Conservation (phyloP, 2,329 filamentous ascomycete genomes). For the Sarocladium strictum region DNA sequence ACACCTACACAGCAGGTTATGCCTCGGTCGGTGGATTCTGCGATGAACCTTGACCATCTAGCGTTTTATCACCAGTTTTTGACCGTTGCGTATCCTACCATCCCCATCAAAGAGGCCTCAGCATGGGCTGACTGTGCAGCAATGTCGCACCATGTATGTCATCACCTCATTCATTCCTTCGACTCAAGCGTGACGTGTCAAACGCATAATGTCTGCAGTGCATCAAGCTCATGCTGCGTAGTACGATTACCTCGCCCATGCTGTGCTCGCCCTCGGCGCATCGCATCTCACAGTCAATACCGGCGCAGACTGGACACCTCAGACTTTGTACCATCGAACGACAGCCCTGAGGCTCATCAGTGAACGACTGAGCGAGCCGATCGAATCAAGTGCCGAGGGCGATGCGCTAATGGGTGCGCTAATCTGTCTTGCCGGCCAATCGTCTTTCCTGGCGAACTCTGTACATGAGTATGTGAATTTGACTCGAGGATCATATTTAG, state of each 20-base stretch:
- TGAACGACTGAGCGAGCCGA: constrained; percentile 20
- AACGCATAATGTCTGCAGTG: neutral
- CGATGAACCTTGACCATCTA: constrained; percentile 32
- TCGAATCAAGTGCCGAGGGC: constrained; percentile 22
- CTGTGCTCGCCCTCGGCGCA: constrained; percentile 31
- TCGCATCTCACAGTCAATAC: constrained; percentile 26
- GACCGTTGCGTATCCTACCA: constrained; percentile 31
- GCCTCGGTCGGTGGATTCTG: neutral
- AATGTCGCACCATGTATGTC: constrained; percentile 27
- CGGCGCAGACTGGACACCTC: constrained; percentile 19
- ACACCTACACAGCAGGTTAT: neutral
- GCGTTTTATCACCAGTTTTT: constrained; percentile 46
- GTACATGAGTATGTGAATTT: constrained; percentile 32
- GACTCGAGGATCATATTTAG: constrained; percentile 23
- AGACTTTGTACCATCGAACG: constrained; percentile 29
- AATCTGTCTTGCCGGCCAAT: constrained; percentile 29
- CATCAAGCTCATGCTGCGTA: constrained; percentile 12
- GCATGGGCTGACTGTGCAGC: constrained; percentile 28
- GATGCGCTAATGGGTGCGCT: constrained; percentile 30
- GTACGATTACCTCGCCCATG: constrained; percentile 31
- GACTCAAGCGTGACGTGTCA: too few species aligned
- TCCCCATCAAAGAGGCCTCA: constrained; percentile 25
- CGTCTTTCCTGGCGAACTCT: constrained; percentile 27
- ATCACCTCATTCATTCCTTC: neutral
- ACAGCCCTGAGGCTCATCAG: constrained; percentile 30